phyloP scores from a whole-genome alignment of 345 rosid species.

The Hibiscus syriacus region DNA sequence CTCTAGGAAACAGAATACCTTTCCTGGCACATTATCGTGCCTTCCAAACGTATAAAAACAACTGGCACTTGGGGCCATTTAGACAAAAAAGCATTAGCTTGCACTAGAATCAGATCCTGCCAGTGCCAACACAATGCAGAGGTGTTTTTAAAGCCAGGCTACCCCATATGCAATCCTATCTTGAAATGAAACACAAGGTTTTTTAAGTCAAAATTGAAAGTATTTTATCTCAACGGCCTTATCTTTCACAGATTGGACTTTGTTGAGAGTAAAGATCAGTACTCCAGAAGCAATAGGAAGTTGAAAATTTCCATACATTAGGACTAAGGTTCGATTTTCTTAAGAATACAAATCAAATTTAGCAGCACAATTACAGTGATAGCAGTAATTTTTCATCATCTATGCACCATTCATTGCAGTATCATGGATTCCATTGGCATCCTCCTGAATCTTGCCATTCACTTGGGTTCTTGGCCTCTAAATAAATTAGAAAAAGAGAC shows the following conservation, averaged over 20 bases:
- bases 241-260: background rate
- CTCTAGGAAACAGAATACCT: background rate
- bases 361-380: background rate
- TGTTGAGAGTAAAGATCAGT: background rate
- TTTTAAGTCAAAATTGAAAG: background rate
- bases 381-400: background rate
- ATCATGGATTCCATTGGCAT: background rate
- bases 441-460: background rate
- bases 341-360: slow-evolving; percentile 18
- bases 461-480: background rate
- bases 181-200: background rate
- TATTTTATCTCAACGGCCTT: background rate
- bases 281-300: background rate
- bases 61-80: background rate
- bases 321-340: background rate
- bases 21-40: background rate
- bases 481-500: background rate
- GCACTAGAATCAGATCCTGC: background rate
- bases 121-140: too few species aligned
- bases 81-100: background rate
- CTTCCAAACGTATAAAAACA: background rate
- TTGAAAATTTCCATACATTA: slow-evolving; percentile 10
- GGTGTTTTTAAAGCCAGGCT: background rate
- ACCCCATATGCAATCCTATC: background rate
- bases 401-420: background rate